Base-by-base conservation (phyloP, 176 grass and related monocot genomes). In the Aegilops sharonensis region DNA sequence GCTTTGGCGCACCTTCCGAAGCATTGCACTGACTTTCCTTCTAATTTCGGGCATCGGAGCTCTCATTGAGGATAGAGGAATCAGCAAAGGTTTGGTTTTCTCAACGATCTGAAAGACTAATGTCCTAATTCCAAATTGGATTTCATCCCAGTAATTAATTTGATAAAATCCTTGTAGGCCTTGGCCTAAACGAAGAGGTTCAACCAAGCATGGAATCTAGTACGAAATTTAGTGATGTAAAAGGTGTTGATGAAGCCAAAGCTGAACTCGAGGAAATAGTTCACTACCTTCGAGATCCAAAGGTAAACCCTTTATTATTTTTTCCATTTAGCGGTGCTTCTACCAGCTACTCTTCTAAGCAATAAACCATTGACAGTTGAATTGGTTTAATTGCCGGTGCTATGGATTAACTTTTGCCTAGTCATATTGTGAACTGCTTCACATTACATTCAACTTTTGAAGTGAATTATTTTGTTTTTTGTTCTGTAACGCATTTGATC, bases 161-260 rank as follows among this genome's bases (percentile, higher is more conserved):
- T 85, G 35, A 68, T 77, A 54, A 83, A 90, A 83, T 90, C 23
- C 85, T 34, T 88, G 67, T 75, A 99, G 97, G 97, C 48, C 91
- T 99, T 81, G 94, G 97, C 80, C 84, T 99, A 61, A 93, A 96
- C 81, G 92, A 99, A 84, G 97, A 99, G 85, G 97, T 99, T 68
- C 97, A 99, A 54, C 97, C 97, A 82, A 97, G 90, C 54, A 80
- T 99, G 82, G 90, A 97, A 40, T 99, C 97, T 87, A 91, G 77
- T 32, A 99, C 97, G 1, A 99, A 97, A 82, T 99, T 99, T 83
- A 96, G 89, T 93, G 94, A 99, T 91, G 97, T 99, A 63, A 99
- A 99, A 78, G 97, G 94, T 30, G 90, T 99, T 45, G 97, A 99
- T 90, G 94, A 99, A 88, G 97, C 97, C 23, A 99, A 99, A 90